phyloP scores from a whole-genome alignment of 2,329 filamentous ascomycete genomes.

The Penicillium aurantiogriseum region DNA sequence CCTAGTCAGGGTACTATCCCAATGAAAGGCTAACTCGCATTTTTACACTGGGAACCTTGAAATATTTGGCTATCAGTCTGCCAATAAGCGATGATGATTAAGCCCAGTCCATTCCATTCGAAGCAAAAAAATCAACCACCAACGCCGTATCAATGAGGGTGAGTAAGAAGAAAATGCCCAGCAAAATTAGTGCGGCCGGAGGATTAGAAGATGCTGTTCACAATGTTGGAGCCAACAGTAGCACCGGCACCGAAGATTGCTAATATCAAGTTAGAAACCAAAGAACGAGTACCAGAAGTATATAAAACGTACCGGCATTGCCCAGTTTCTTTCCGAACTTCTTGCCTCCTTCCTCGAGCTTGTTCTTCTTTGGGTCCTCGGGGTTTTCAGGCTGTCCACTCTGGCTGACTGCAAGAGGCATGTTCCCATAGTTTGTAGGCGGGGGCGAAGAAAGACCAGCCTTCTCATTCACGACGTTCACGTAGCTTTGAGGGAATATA shows the following conservation, averaged over 20 bases:
- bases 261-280: constrained; percentile 36
- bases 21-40: too few species aligned
- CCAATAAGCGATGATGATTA: neutral
- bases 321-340: constrained; percentile 96
- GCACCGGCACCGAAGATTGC: constrained; percentile 93
- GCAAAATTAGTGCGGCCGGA: constrained; percentile 3
- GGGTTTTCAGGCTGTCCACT: constrained; percentile 43
- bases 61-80: neutral
- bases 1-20: too few species aligned
- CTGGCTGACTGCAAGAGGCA: constrained; percentile 74
- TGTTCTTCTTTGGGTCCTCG: constrained; percentile 53
- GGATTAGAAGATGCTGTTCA: constrained; percentile 80
- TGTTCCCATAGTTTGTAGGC: constrained; percentile 53
- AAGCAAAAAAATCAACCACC: constrained; percentile 25
- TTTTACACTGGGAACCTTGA: too few species aligned
- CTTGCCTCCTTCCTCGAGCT: constrained; percentile 75
- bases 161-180: constrained; percentile 5
- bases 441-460: constrained; percentile 36
- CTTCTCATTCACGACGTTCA: constrained; percentile 68
- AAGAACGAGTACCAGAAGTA: neutral
- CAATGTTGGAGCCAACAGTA: constrained; percentile 83
- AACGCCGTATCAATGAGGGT: constrained; percentile 36
- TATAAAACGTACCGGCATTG: constrained; percentile 52
- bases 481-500: constrained; percentile 93
- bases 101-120: constrained; percentile 1